These are phyloP conservation scores for Pyrenochaeta sp. DNA, from an alignment of 2,329 filamentous ascomycete genomes.

Conservation along the genomic window DNA sequence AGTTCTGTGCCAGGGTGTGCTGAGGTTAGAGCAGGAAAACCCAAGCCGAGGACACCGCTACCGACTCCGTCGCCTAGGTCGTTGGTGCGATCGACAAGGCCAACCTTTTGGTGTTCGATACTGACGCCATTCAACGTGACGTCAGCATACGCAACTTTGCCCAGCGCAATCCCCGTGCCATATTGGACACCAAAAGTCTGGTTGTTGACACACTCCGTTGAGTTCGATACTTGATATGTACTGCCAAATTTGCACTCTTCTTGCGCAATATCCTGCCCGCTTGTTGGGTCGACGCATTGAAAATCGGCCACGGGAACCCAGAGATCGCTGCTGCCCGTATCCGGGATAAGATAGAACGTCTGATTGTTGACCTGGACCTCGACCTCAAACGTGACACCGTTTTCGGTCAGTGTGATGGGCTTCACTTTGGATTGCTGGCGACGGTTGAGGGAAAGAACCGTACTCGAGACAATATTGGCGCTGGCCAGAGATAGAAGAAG, in stretches of 20 bases:
- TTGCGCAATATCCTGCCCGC: neutral
- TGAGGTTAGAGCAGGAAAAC: conserved; percentile 6
- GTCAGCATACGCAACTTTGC: conserved; percentile 5
- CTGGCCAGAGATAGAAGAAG: neutral
- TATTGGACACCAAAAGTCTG: conserved; percentile 9
- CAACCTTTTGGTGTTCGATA: conserved; percentile 1
- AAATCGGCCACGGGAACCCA: conserved; percentile 3
- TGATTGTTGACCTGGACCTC: conserved; percentile 6
- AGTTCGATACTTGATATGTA: conserved; percentile 4
- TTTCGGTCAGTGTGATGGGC: neutral
- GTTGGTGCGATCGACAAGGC: conserved; percentile 7
- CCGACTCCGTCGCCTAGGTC: conserved; percentile 3
- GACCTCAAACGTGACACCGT: neutral
- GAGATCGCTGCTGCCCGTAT: conserved; percentile 8
- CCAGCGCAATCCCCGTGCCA: conserved; percentile 2
- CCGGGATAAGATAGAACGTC: conserved; percentile 3
- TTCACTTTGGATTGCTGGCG: neutral
- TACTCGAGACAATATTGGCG: neutral
- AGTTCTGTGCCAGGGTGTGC: conserved; percentile 3
- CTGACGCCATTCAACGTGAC: conserved; percentile 5
- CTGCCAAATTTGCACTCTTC: conserved; percentile 3
- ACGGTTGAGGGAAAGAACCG: neutral
- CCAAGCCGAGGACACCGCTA: conserved; percentile 5
- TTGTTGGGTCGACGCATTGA: neutral
- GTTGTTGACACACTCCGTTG: conserved; percentile 5